Evolutionary conservation across 1,284 basidiomycete genomes (phyloP).

Genomic region (Takashimella koratensis): DNA sequence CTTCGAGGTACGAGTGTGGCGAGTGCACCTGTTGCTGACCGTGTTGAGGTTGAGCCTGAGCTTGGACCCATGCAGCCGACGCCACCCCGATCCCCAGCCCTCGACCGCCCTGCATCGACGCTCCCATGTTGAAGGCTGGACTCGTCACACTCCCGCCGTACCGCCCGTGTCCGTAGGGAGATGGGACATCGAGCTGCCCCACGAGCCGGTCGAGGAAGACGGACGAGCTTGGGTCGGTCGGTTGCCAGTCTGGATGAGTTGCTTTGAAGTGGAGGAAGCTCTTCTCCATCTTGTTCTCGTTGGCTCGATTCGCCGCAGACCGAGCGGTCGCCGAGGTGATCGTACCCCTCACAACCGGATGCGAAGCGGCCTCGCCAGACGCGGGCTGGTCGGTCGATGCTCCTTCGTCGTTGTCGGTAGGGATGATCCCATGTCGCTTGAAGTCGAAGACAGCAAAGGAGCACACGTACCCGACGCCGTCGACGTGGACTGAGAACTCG

Average conservation of each 20-base stretch:
- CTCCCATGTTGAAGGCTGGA: conserved; percentile 1
- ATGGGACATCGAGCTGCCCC: conserved; percentile 46
- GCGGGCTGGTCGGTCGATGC: not conserved
- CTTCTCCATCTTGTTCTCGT: conserved; percentile 98
- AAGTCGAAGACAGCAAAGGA: conserved; percentile 98
- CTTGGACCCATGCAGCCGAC: conserved; percentile 3
- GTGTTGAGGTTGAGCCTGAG: conserved; percentile 2
- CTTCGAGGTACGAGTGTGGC: conserved; percentile 3
- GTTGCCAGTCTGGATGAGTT: conserved; percentile 91
- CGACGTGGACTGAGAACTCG: conserved; percentile 94
- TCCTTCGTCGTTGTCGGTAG: not conserved
- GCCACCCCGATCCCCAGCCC: conserved; percentile 16
- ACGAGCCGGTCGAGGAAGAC: conserved; percentile 79
- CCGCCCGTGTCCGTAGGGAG: not conserved
- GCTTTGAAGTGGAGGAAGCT: conserved; percentile 94
- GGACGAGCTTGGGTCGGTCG: conserved; percentile 76
- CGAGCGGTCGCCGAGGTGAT: not conserved
- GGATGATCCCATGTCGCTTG: conserved; percentile 76
- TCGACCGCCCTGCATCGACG: conserved; percentile 16
- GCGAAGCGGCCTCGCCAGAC: not conserved
- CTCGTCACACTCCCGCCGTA: not conserved
- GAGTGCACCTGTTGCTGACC: not conserved
- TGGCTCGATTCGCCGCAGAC: conserved; percentile 32
- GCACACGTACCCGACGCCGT: conserved; percentile 93
- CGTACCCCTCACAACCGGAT: not conserved